Percentiles rank a stretch among this genome's conserved stretches.
Evolutionary conservation across 768 basidiomycete genomes (phyloP).

Genomic region (Panellus pusillus): DNA sequence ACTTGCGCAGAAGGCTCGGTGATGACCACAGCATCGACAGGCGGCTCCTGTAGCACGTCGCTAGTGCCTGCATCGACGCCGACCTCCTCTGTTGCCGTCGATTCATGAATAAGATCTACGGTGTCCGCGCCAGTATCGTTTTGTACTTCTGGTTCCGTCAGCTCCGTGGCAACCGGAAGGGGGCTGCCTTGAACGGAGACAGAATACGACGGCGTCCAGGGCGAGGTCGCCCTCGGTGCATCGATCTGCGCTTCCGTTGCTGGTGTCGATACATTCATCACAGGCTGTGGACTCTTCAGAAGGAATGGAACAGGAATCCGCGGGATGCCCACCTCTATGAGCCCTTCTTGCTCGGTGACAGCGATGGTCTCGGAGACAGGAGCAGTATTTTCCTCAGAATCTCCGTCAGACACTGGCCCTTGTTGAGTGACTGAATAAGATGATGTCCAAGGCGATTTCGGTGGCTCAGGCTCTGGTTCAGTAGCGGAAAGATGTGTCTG

Average conservation of each 20-base stretch:
- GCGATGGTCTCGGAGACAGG: neutral
- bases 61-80: no score
- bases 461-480: conserved; percentile 4
- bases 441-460: conserved; percentile 28
- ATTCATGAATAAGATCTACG: neutral
- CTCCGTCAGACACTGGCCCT: conserved; percentile 6
- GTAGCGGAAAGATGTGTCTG: conserved; percentile 5
- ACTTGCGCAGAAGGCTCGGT: no score
- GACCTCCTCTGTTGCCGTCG: no score
- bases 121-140: neutral
- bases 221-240: conserved; percentile 19
- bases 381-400: neutral
- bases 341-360: neutral
- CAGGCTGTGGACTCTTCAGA: conserved; percentile 5
- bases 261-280: conserved; percentile 20
- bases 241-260: conserved; percentile 17
- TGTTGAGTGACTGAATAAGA: conserved; percentile 29
- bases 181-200: conserved; percentile 41
- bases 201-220: conserved; percentile 44
- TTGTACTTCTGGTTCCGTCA: neutral
- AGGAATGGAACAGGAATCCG: neutral
- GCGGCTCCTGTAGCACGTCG: no score
- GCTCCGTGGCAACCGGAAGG: conserved; percentile 13
- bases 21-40: no score
- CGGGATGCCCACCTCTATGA: conserved; percentile 1